Base-by-base conservation (phyloP, 116 monocot genomes). In the Trichopus zeylanicus region DNA sequence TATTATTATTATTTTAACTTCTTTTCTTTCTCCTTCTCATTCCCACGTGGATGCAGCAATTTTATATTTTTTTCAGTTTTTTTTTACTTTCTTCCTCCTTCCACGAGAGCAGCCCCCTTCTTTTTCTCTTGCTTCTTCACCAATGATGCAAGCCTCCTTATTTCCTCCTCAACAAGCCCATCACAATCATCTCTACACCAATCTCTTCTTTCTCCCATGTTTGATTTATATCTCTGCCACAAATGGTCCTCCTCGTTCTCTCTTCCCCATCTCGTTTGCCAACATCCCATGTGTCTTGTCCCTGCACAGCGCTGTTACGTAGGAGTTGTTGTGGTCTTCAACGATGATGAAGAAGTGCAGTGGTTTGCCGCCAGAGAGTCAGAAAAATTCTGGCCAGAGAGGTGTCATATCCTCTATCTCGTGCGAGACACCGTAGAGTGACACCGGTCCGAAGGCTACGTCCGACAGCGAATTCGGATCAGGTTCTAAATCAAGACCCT, bases 371-470 rank as follows among this genome's bases (percentile, higher is more conserved):
- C 56, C 68, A 11, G 20, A 21, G 31, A 53, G 51, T 21, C 54
- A 52, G 51, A 67, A 72, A 59, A 90, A 79, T 21, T 35, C 53
- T 9, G 85, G 81, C 26, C 37, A 63, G 33, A 85, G 34, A 0
- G 81, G 76, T 1, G 85, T 71, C 7, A 73, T 68, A 23, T 90
- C 89, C 73, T 90, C 89, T 85, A 90, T 90, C 54, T 79, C 76
- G 16, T 85, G 31, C 66, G 75, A 65, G 31, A 85, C 64, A 25
- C 90, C 90, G 5, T 69, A 46, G 1, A 90, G 59, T 13, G 82
- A 70, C 5, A 85, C 59, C 16, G 66, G 76, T 15, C 85, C 85
- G 74, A 82, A 85, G 11, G 64, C 46, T 25, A 70, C 46, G n/a
- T 31, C 11, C 21, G 19, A 13, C 29, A 39, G 38, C 6, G 20